Base-by-base conservation (phyloP, 345 rosid species). In the Balakata baccata region DNA sequence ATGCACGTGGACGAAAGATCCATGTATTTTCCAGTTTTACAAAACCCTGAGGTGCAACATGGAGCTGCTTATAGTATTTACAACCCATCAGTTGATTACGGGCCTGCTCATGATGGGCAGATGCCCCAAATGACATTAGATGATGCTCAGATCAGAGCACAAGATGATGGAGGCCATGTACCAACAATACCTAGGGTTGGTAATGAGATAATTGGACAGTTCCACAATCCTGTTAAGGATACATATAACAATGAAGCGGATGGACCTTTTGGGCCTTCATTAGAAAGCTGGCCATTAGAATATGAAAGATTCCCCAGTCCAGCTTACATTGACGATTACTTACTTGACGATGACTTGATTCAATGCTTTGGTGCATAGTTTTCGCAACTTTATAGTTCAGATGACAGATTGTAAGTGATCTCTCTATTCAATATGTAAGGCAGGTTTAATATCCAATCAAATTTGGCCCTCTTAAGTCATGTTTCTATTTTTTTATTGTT, bases 1-100 rank as follows among this genome's bases (percentile, higher is more conserved):
- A 85, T 86, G 83, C 81, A 56, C 74, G 83, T 79, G 74, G 89
- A 83, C 56, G 96, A 87, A 75, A 86, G 89, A 45, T 85, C 89
- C 18, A 70, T 85, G 86, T 78, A 81, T 66, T 82, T 86, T 77
- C 86, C 91, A 18, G 12, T 65, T 66, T 78, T 73, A 72, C 87
- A 87, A 67, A 85, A 82, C 79, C 66, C 85, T 22, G 87, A 82
- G 82, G 43, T 79, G 81, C 89, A 77, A 4, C 72, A 80, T 56
- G 91, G 80, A 41, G 71, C 84, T 63, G 68, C 87, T 63, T 89
- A 79, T 74, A 75, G 73, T 79, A 74, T 79, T 70, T 88, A 78
- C 74, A 77, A 85, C 81, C 85, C 85, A 14, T 37, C 87, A 22
- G 72, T 81, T 39, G 92, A 81, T 67, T 87, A 78, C 78, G 84